These are phyloP conservation scores for Lactarius indigo DNA, from an alignment of 768 basidiomycete species.

Conservation along the genomic window DNA sequence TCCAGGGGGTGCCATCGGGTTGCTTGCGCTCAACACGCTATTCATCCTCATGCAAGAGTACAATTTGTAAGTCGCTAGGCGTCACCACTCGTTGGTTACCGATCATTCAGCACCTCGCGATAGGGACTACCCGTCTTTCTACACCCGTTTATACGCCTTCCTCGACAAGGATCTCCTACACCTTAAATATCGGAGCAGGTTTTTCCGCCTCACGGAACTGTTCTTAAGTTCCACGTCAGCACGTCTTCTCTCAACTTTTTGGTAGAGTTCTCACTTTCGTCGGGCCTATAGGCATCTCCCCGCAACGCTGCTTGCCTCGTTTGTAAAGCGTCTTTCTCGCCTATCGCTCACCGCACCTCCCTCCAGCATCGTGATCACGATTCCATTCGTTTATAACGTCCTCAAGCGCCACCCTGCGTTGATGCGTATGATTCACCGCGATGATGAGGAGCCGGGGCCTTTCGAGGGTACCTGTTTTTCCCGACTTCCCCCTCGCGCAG, in stretches of 20 bases:
- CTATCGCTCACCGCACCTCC: slow-evolving; percentile 85
- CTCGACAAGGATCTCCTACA: slow-evolving; percentile 87
- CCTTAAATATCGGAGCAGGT: slow-evolving; percentile 87
- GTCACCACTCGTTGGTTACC: neutral
- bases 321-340: slow-evolving; percentile 86
- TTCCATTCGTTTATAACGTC: slow-evolving; percentile 93
- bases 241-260: slow-evolving; percentile 30
- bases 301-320: slow-evolving; percentile 87
- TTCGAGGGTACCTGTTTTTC: slow-evolving; percentile 7
- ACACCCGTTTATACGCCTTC: slow-evolving; percentile 86
- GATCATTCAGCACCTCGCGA: neutral
- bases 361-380: slow-evolving; percentile 82
- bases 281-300: slow-evolving; percentile 68
- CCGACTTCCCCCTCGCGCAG: neutral
- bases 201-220: slow-evolving; percentile 88
- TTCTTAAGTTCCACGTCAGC: slow-evolving; percentile 86
- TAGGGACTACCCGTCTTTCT: slow-evolving; percentile 96
- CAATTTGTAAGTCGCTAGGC: slow-evolving; percentile 65
- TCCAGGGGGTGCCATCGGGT: slow-evolving; percentile 75
- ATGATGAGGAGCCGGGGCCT: slow-evolving; percentile 35
- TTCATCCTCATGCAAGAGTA: slow-evolving; percentile 90
- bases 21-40: slow-evolving; percentile 87
- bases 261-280: neutral
- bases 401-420: slow-evolving; percentile 88
- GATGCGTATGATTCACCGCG: slow-evolving; percentile 89